Evolutionary conservation across 257 asterid genomes (phyloP).

Genomic region (Oldenlandia corymbosa): DNA sequence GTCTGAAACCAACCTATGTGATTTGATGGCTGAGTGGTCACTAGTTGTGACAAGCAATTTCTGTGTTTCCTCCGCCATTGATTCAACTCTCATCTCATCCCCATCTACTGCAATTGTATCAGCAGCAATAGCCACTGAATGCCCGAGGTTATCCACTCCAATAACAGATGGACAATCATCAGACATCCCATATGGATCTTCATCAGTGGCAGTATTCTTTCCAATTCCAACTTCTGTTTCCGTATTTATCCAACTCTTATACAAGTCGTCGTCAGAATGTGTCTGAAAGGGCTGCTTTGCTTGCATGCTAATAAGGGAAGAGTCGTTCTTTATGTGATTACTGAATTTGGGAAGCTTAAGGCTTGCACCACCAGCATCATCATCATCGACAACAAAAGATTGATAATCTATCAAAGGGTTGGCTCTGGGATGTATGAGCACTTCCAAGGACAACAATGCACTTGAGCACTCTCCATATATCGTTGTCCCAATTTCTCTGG

Average conservation of each 20-base stretch:
- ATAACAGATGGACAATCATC: slow-evolving; percentile 12
- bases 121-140: slow-evolving; percentile 18
- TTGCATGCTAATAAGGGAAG: slow-evolving; percentile 22
- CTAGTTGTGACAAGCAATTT: slow-evolving; percentile 5
- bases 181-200: slow-evolving; percentile 17
- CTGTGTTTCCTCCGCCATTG: slow-evolving; percentile 14
- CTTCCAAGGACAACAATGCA: slow-evolving; percentile 69
- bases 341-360: slow-evolving; percentile 25
- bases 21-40: not conserved
- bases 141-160: slow-evolving; percentile 9
- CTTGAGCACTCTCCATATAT: slow-evolving; percentile 52
- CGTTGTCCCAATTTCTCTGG: slow-evolving; percentile 49
- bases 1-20: slow-evolving; percentile 9
- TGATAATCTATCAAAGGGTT: slow-evolving; percentile 43
- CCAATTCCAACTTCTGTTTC: slow-evolving; percentile 30
- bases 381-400: slow-evolving; percentile 19
- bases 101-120: slow-evolving; percentile 14
- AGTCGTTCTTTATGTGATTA: slow-evolving; percentile 21
- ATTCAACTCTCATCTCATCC: slow-evolving; percentile 40
- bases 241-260: slow-evolving; percentile 46
- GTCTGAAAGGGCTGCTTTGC: slow-evolving; percentile 31
- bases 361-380: slow-evolving; percentile 23
- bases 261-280: slow-evolving; percentile 46
- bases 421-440: slow-evolving; percentile 69
- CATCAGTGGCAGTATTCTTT: slow-evolving; percentile 14